Evolutionary conservation across 228 moss, liverwort and hornwort genomes (phyloP), one percentile per base, ranked within the genome.

Genomic region (Sphagnum fallax): DNA sequence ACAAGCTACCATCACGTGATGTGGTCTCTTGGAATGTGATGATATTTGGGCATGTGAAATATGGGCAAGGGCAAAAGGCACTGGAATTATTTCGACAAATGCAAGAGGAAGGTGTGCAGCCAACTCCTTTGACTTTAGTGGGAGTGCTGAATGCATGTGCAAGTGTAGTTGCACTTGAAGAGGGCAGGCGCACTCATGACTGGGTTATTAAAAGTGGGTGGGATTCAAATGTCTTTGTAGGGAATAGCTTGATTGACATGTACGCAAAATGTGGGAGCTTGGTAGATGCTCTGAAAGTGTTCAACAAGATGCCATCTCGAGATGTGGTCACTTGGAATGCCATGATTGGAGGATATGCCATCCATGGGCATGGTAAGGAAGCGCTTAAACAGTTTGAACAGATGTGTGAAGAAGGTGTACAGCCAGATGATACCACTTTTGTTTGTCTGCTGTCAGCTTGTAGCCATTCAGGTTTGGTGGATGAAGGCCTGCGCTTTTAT

Each of bases 21-120:
- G 52, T 81, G 53, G 75, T 87, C 18, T 87, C 87, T 5, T 87
- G 87, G 87, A 87, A 80, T 76, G 72, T 76, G 7, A 76, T 86
- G 63, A 78, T 86, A n/a, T 73, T 76, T 64, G 86, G 80, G 4
- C 68, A 52, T 67, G 74, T 80, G 16, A 75, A 80, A 32, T 65
- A 72, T 9, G 78, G 74, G 6, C 60, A 76, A 67, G 74, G 74
- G 47, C 12, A 10, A 4, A 67, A 78, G 59, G 83, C 86, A 48
- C 71, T 80, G 55, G 76, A 78, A 5, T 61, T 72, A 8, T 86
- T 80, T 65, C 78, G 80, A 80, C 69, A 70, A 74, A 86, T 86
- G 86, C 80, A 74, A 68, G 70, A 51, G 10, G 76, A 68, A 61
- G 86, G 83, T 18, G 70, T 75, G 47, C 51, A 51, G 70, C 86